Conservation (phyloP, 441 rosid species). For the Isatis lusitanica region DNA sequence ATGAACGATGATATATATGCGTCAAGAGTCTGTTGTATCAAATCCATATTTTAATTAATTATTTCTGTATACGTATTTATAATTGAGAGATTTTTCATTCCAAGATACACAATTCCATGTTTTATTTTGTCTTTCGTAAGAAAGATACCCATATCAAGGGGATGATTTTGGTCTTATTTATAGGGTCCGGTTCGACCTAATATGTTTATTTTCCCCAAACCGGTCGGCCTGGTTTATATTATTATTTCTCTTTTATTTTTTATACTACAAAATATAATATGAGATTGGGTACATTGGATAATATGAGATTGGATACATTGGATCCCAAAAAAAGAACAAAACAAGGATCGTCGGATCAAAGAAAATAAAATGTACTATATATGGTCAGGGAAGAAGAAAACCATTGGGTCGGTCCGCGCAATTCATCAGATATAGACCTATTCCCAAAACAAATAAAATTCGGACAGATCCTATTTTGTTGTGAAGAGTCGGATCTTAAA, state of each 20-base stretch:
- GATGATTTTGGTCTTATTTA: neutral
- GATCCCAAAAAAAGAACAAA: neutral
- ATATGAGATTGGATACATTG: neutral
- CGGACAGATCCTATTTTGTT: neutral
- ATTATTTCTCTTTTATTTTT: neutral
- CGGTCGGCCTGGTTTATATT: neutral
- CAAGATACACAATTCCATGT: neutral
- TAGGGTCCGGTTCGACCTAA: neutral
- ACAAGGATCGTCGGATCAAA: neutral
- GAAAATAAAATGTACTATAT: neutral
- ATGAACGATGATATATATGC: neutral
- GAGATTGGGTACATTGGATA: too few relatives aligned
- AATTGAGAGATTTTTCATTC: neutral
- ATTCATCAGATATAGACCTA: neutral
- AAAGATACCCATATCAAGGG: neutral
- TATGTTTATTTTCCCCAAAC: neutral
- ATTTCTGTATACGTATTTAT: slow-evolving; percentile 8
- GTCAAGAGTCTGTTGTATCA: slow-evolving; percentile 2
- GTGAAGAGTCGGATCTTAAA: neutral
- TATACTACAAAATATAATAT: neutral
- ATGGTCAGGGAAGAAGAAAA: neutral
- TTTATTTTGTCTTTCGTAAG: neutral
- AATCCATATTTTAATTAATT: neutral
- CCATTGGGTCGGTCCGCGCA: neutral
- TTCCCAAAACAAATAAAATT: neutral